Base-by-base conservation (phyloP, 2,329 filamentous ascomycete species). In the Xylaria sp. region DNA sequence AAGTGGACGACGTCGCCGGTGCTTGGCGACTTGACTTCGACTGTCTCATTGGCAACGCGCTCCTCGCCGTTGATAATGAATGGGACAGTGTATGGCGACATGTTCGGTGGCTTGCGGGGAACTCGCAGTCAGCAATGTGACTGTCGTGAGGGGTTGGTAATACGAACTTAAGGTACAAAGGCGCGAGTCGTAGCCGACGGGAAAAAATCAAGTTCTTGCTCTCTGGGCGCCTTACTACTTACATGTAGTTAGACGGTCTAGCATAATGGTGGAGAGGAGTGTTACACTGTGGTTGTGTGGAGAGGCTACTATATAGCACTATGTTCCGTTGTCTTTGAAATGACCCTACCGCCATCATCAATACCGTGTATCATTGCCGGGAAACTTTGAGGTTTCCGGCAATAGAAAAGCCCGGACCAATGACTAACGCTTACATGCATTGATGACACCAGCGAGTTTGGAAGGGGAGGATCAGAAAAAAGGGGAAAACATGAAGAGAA, bases 1-100 rank as follows among this genome's bases (percentile, higher is more conserved):
- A 84, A 83, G 68, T 85, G 82, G 78, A 89, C 83, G 58, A 90
- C 78, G 18, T 84, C 77, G 18, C 78, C 88, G 72, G 79, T 87
- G 77, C 58, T 78, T 1, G 91, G 91, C 39, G 84, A 87, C 68
- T 82, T 81, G 48, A 93, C 87, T 43, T 85, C 78, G 74, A 89
- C 90, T 12, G 85, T 86, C 18, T 83, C 82, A 1, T 79, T 75
- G 12, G 84, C 83, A 7, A 75, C 78, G 62, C 83, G 78, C 67
- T 88, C 84, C 75, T 80, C 77, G 69, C 83, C 83, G 66, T 81
- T 76, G 62, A 85, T 83, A 57, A 84, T 69, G 66, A 85, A 83
- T 7, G 83, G 83, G 20, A 84, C 79, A 4, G 73, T 76, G 66
- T 78, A 74, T 31, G 61, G 65, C 1, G 75, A 59, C 77, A 79